These are phyloP conservation scores for Venturia oleaginea DNA, from an alignment of 2,329 filamentous ascomycete genomes.

Conservation along the genomic window DNA sequence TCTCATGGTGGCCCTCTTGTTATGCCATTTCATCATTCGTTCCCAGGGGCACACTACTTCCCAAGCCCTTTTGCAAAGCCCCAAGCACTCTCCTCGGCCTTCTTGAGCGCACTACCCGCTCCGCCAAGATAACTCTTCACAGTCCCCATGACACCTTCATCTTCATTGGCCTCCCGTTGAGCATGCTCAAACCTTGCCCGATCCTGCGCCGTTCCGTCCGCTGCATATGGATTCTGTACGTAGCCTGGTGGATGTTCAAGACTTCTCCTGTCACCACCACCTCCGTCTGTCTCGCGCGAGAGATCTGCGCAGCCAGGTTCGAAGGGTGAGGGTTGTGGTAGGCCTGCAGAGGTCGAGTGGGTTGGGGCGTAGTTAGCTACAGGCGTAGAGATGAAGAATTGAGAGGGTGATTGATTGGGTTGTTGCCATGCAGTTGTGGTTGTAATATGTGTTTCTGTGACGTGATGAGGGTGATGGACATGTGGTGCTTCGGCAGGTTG, in stretches of 20 bases:
- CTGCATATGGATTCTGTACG: slow-evolving; percentile 36
- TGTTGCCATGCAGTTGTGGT: slow-evolving; percentile 26
- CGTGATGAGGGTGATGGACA: slow-evolving; percentile 1
- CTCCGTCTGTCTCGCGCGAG: slow-evolving; percentile 16
- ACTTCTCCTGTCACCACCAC: slow-evolving; percentile 16
- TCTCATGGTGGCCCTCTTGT: neutral
- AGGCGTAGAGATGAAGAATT: slow-evolving; percentile 33
- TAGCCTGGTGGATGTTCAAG: slow-evolving; percentile 40
- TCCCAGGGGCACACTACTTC: neutral
- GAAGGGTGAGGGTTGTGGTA: slow-evolving; percentile 16
- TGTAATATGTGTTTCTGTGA: slow-evolving; percentile 8
- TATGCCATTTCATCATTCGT: neutral
- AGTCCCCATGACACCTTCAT: slow-evolving; percentile 22
- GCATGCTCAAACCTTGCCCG: slow-evolving; percentile 25
- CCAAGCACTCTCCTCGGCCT: slow-evolving; percentile 14
- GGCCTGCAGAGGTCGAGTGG: slow-evolving; percentile 26
- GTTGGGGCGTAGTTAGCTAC: slow-evolving; percentile 29
- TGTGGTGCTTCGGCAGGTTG: slow-evolving; percentile 33
- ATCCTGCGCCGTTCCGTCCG: slow-evolving; percentile 29
- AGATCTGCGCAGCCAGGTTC: slow-evolving; percentile 16
- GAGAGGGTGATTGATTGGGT: slow-evolving; percentile 25
- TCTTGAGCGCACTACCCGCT: slow-evolving; percentile 22
- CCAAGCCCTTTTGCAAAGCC: slow-evolving; percentile 8
- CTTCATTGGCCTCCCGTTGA: slow-evolving; percentile 22
- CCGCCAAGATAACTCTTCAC: slow-evolving; percentile 17